Evolutionary conservation across 768 basidiomycete genomes (phyloP), one percentile per base, ranked within the genome.

Genomic region (Agrocybe chaxingu): DNA sequence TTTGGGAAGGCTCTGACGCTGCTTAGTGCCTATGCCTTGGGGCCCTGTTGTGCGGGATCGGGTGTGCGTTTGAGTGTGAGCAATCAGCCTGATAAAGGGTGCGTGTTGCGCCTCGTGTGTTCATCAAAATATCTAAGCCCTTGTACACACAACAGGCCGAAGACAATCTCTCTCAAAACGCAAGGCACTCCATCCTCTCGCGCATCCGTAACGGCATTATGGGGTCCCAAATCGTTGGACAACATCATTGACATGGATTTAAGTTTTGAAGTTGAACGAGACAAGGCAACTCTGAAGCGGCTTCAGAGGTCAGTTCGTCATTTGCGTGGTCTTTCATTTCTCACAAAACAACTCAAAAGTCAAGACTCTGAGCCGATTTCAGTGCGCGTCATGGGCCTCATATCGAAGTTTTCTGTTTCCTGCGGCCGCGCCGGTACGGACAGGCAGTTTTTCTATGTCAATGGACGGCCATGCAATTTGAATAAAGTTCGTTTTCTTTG

Each of bases 401-500:
- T 96, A 18, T 98, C 96, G 0, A 89, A 86, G 53, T 94, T 97
- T 53, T 60, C 78, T 0, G 70, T 84, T 10, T 87, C 86, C 0
- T 81, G 80, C 54, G 95, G 94, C 5, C 72, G 96, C 35, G 77
- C 82, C 2, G 82, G 85, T 4, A 78, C 82, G 0, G 97, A 98
- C 62, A 71, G 95, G 2, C 97, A 98, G 57, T 98, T 90, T 66
- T 89, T 91, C 68, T 99, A 84, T 57, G 74, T 98, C 57, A 98
- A 99, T 57, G 89, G 92, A 0, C 75, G 97, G 12, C 97, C 97
- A 0, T 95, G 91, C 59, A 83, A 80, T 55, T 74, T 89, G 7
- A 68, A 74, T 12, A 94, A 91, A 75, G 92, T 88, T 48, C 40
- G 32, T 48, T 10, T 24, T 5, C 32, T 13, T 9, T 42, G 19